Conservation (phyloP, 2,329 filamentous ascomycete genomes). For the Intubia oerlemansii region DNA sequence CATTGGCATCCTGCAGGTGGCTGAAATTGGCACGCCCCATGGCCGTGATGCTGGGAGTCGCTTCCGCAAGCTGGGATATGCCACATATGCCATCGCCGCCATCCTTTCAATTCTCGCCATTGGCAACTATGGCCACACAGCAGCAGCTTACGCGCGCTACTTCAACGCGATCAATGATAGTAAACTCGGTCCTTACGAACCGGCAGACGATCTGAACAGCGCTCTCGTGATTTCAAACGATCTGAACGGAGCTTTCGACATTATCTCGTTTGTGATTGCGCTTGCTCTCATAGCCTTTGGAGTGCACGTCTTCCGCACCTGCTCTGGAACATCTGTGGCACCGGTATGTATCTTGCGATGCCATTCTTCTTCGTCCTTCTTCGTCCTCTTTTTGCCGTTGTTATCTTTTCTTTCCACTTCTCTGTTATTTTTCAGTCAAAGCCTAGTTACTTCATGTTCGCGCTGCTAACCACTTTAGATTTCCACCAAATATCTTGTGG, state of each 20-base stretch:
- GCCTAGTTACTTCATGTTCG: slow-evolving; percentile 5
- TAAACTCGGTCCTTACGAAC: not conserved
- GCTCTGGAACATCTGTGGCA: slow-evolving; percentile 9
- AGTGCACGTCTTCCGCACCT: not conserved
- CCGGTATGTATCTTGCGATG: too few species aligned
- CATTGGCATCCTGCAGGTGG: too few species aligned
- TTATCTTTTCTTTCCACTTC: not conserved
- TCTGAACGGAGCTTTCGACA: slow-evolving; percentile 1
- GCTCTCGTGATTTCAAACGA: not conserved
- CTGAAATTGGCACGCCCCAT: too few species aligned
- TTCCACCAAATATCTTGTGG: slow-evolving; percentile 14
- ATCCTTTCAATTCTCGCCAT: too few species aligned
- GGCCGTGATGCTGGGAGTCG: too few species aligned
- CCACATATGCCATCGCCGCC: too few species aligned
- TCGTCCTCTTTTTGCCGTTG: not conserved
- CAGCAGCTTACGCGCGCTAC: too few species aligned
- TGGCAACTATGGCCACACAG: too few species aligned
- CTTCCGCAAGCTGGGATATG: too few species aligned
- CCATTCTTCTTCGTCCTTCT: too few species aligned
- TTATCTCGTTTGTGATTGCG: not conserved
- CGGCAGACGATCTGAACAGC: not conserved
- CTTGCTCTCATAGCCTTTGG: not conserved
- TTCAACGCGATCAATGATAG: too few species aligned
- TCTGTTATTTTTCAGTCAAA: not conserved
- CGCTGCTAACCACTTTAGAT: too few species aligned